These are phyloP conservation scores for Amaranthus palmeri DNA, from an alignment of 148 eudicot genomes.

Conservation along the genomic window DNA sequence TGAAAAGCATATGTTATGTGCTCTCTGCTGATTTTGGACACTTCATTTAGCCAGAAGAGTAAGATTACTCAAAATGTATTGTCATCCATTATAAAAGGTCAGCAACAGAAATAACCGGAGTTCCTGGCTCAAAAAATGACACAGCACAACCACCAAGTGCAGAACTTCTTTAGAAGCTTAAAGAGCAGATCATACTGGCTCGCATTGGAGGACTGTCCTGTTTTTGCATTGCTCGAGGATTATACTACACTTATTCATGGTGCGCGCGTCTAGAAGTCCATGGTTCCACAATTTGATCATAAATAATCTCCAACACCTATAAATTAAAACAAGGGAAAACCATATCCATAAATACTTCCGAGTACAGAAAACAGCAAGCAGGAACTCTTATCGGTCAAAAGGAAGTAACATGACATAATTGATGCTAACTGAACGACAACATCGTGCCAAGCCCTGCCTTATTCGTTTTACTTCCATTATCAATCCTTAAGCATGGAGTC, in stretches of 20 bases:
- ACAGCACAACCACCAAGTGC: conserved; percentile 5
- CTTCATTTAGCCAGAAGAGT: neutral
- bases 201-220: conserved; percentile 26
- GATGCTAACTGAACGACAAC: neutral
- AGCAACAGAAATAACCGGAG: neutral
- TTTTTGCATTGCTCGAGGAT: conserved; percentile 47
- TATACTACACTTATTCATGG: conserved; percentile 66
- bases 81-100: neutral
- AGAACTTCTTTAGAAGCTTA: neutral
- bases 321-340: neutral
- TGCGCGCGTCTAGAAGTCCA: conserved; percentile 77
- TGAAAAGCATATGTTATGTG: neutral
- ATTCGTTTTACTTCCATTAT: too few species aligned
- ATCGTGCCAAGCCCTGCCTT: too few species aligned
- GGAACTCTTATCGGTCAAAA: neutral
- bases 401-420: neutral
- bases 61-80: neutral
- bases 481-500: too few species aligned
- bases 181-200: neutral
- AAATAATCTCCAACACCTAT: conserved; percentile 88
- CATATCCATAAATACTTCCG: neutral
- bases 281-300: conserved; percentile 93
- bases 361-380: neutral
- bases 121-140: neutral
- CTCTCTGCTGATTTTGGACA: neutral